Conservation (phyloP, 345 rosid genomes). For the Noccaea bulbosa region DNA sequence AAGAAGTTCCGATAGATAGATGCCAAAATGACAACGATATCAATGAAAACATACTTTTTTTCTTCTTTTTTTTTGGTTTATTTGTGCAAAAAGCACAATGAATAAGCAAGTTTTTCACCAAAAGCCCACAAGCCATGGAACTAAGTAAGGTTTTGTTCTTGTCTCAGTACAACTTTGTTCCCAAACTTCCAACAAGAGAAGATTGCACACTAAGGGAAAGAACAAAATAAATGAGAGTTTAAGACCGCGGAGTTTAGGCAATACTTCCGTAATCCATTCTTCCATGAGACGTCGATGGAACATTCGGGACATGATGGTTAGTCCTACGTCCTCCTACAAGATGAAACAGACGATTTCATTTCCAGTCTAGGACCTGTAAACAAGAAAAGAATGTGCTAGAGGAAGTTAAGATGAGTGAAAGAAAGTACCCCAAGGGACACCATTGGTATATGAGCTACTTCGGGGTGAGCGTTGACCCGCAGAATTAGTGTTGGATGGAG, state of each 20-base stretch:
- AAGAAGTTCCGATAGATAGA: background rate
- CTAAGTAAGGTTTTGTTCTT: constrained; percentile 32
- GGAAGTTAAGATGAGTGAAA: constrained; percentile 12
- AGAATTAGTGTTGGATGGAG: constrained; percentile 60
- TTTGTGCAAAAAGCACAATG: constrained; percentile 46
- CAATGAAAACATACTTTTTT: constrained; percentile 23
- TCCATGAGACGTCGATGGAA: constrained; percentile 81
- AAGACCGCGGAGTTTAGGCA: constrained; percentile 54
- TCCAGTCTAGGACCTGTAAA: constrained; percentile 1
- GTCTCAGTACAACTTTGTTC: constrained; percentile 50
- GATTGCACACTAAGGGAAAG: constrained; percentile 47
- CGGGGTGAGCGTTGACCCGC: constrained; percentile 82
- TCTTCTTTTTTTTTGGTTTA: constrained; percentile 2
- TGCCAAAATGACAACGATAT: constrained; percentile 1
- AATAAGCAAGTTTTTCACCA: constrained; percentile 42
- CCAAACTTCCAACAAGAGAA: constrained; percentile 55
- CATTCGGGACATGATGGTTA: constrained; percentile 68
- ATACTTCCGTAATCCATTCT: constrained; percentile 91
- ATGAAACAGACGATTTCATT: background rate
- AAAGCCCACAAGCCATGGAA: constrained; percentile 76
- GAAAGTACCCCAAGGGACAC: constrained; percentile 85
- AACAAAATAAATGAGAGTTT: constrained; percentile 42
- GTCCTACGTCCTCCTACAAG: constrained; percentile 64
- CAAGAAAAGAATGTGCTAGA: background rate
- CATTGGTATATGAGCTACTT: constrained; percentile 67